Evolutionary conservation across 768 basidiomycete genomes (phyloP), one percentile per base, ranked within the genome.

Genomic region (Pleurotus pulmonarius): DNA sequence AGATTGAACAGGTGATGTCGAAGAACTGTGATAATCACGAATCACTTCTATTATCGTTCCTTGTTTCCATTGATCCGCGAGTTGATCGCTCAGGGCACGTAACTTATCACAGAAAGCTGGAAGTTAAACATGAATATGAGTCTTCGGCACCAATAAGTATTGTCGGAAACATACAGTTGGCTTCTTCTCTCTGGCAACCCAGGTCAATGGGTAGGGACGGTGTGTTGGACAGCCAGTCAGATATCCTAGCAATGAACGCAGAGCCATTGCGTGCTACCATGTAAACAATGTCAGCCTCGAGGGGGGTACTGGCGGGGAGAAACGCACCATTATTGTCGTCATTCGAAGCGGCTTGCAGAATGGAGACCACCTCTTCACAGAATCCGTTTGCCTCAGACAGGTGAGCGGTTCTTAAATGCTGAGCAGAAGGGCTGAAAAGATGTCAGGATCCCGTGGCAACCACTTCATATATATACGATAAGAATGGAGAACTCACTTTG

Each of bases 11-110:
- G 15, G 11, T 39, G 49, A 41, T 53, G 51, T 18, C 15, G 34
- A 22, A n/a, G 51, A 41, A 7, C 13, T 5, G 37, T 22, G 20
- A 59, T 68, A 64, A 46, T 71, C 63, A 37, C 60, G 58, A 13
- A 78, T 57, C 55, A 75, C 66, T 5, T 55, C 61, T 7, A 69
- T 64, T 29, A 83, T 69, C n/a, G 71, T 72, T 49, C 70, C 60
- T 26, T 74, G 67, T 62, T 77, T 75, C 89, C 89, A 89, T 46
- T 71, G 73, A 57, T 76, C 70, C 57, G 85, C 69, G 9, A 81
- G 75, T 22, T 65, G 71, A 46, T 77, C 68, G 59, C 81, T 77
- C 5, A 87, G 63, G 1, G 63, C 64, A 25, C 66, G 60, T 41
- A 78, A 66, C 38, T 74, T 69, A 37, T 69, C 64, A 58, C 74